Conservation (phyloP, 306 rosid genomes). For the Carpinus viminea region DNA sequence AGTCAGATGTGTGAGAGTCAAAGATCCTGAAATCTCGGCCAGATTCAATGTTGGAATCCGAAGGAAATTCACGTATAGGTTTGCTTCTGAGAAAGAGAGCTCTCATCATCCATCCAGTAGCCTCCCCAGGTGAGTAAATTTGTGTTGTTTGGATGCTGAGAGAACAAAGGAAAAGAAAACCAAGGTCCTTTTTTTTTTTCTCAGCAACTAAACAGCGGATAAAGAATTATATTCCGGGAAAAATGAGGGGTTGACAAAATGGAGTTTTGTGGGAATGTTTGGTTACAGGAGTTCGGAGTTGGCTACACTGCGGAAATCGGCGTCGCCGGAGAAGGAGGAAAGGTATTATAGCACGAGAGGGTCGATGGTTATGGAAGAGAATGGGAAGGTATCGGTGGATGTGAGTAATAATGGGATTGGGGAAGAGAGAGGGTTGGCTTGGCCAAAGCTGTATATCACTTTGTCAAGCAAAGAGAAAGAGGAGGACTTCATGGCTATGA, state of each 20-base stretch:
- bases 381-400: slow-evolving; percentile 47
- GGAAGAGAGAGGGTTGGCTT: slow-evolving; percentile 57
- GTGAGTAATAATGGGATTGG: slow-evolving; percentile 34
- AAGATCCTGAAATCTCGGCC: slow-evolving; percentile 63
- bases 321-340: slow-evolving; percentile 79
- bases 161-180: slow-evolving; percentile 4
- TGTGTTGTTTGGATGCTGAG: slow-evolving; percentile 6
- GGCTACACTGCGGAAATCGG: slow-evolving; percentile 53
- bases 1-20: slow-evolving; percentile 71
- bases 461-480: slow-evolving; percentile 86
- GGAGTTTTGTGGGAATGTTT: slow-evolving; percentile 25
- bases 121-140: slow-evolving; percentile 52
- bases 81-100: slow-evolving; percentile 45
- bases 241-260: neutral
- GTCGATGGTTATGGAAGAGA: slow-evolving; percentile 54
- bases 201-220: slow-evolving; percentile 2
- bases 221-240: neutral
- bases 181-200: neutral
- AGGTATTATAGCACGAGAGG: slow-evolving; percentile 75
- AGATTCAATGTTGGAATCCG: slow-evolving; percentile 57
- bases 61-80: slow-evolving; percentile 46
- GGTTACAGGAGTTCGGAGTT: slow-evolving; percentile 58
- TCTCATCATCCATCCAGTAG: slow-evolving; percentile 59
- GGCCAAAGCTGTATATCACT: slow-evolving; percentile 67
- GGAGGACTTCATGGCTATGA: slow-evolving; percentile 81